Evolutionary conservation across 129 eudicot species (phyloP).

Genomic region (Helianthus annuus): HanXRQr2.0-SUNRISE NC_035446.2:137861595-137862094

Average conservation of each 20-base stretch:
- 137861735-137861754: not conserved
- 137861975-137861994: slow-evolving; percentile 8
- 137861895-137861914: slow-evolving; percentile 39
- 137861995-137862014: slow-evolving; percentile 26
- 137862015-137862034: slow-evolving; percentile 25
- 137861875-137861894: not conserved
- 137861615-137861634: slow-evolving; percentile 28
- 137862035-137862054: slow-evolving; percentile 37
- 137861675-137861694: slow-evolving; percentile 17
- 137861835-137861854: slow-evolving; percentile 4
- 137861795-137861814: not conserved
- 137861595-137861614: slow-evolving; percentile 34
- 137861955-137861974: slow-evolving; percentile 22
- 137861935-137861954: slow-evolving; percentile 25
- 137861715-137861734: slow-evolving; percentile 1
- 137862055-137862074: slow-evolving; percentile 44
- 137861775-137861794: not conserved
- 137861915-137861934: slow-evolving; percentile 38
- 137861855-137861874: not conserved
- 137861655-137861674: slow-evolving; percentile 2
- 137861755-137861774: slow-evolving; percentile 13
- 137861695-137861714: slow-evolving; percentile 17
- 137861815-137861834: slow-evolving; percentile 1
- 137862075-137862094: slow-evolving; percentile 18
- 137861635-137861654: slow-evolving; percentile 17